phyloP scores from a whole-genome alignment of 1,284 basidiomycete species.

The Vanrija humicola region DNA sequence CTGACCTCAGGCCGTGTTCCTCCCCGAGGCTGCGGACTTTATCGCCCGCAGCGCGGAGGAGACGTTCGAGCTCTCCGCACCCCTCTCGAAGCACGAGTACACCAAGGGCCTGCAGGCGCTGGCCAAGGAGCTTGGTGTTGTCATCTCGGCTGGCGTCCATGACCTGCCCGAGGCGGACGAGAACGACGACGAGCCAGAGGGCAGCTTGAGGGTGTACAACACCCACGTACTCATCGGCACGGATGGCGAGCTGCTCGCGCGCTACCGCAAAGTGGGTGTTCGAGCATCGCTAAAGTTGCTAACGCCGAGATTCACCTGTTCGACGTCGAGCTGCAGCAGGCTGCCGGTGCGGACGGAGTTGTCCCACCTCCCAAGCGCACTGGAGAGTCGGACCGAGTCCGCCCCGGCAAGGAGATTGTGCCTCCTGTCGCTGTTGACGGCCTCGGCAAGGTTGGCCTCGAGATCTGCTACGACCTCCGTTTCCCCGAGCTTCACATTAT shows the following conservation, averaged over 20 bases:
- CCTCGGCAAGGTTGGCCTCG: conserved; percentile 50
- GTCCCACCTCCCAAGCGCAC: conserved; percentile 26
- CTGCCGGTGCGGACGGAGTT: conserved; percentile 16
- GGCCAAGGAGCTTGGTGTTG: conserved; percentile 47
- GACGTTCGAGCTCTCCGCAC: conserved; percentile 32
- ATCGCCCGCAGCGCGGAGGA: conserved; percentile 48
- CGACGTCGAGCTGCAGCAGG: conserved; percentile 51
- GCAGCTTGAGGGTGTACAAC: conserved; percentile 49
- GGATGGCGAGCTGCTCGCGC: conserved; percentile 42
- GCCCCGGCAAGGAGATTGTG: conserved; percentile 43
- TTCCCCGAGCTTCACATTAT: conserved; percentile 53
- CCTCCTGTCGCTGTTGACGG: conserved; percentile 35
- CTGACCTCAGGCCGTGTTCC: conserved; percentile 42
- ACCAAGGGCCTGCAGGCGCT: conserved; percentile 41
- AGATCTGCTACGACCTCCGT: conserved; percentile 56
- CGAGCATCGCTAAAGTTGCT: background rate
- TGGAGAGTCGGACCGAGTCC: conserved; percentile 41
- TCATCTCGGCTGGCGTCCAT: conserved; percentile 52
- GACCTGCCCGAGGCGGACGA: conserved; percentile 46
- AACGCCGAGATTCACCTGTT: conserved; percentile 51
- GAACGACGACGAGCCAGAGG: conserved; percentile 24
- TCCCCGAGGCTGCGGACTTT: conserved; percentile 55
- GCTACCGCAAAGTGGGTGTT: conserved; percentile 49
- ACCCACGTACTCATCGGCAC: conserved; percentile 51
- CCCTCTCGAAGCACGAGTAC: conserved; percentile 32